A percentile compares a stretch with the other conserved stretches of the same genome.
Evolutionary conservation across 495 filamentous ascomycete species (phyloP).

Genomic region (Neurospora sp.): DNA sequence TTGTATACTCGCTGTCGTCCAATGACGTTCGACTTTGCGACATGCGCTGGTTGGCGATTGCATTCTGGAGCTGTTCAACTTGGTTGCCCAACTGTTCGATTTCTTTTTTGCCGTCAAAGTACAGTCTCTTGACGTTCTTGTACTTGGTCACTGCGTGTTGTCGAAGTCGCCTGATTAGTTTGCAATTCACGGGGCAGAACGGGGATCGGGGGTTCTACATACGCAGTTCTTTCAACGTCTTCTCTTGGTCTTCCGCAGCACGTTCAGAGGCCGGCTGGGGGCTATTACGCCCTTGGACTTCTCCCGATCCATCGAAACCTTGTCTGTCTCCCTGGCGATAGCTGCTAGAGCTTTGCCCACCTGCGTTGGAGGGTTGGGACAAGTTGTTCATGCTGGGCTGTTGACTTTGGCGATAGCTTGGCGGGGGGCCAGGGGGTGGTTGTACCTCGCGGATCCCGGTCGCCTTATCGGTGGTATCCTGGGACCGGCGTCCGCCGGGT

Average conservation of each 20-base stretch:
- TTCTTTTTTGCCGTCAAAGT: slow-evolving; percentile 89
- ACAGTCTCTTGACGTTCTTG: slow-evolving; percentile 93
- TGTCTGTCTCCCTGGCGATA: slow-evolving; percentile 32
- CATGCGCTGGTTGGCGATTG: slow-evolving; percentile 87
- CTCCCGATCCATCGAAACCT: slow-evolving; percentile 27
- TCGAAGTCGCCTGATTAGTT: slow-evolving; percentile 1
- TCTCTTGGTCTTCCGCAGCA: slow-evolving; percentile 42
- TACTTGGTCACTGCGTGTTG: slow-evolving; percentile 71
- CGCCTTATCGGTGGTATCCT: slow-evolving; percentile 28
- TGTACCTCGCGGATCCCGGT: slow-evolving; percentile 28
- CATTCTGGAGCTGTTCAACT: slow-evolving; percentile 92
- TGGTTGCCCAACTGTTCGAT: slow-evolving; percentile 80
- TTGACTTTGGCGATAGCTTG: slow-evolving; percentile 39
- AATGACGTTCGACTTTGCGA: slow-evolving; percentile 89
- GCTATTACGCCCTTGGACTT: slow-evolving; percentile 45
- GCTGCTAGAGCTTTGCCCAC: slow-evolving; percentile 16
- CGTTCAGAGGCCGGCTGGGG: slow-evolving; percentile 46
- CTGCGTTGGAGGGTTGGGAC: slow-evolving; percentile 28
- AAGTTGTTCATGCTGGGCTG: slow-evolving; percentile 34
- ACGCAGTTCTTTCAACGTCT: slow-evolving; percentile 58
- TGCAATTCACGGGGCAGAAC: neutral
- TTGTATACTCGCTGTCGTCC: slow-evolving; percentile 90
- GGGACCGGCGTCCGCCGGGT: slow-evolving; percentile 34
- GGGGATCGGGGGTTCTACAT: slow-evolving; percentile 20
- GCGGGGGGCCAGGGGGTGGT: slow-evolving; percentile 35